Conservation (phyloP, 2,329 filamentous ascomycete genomes). For the Trichoderma sp. region DNA sequence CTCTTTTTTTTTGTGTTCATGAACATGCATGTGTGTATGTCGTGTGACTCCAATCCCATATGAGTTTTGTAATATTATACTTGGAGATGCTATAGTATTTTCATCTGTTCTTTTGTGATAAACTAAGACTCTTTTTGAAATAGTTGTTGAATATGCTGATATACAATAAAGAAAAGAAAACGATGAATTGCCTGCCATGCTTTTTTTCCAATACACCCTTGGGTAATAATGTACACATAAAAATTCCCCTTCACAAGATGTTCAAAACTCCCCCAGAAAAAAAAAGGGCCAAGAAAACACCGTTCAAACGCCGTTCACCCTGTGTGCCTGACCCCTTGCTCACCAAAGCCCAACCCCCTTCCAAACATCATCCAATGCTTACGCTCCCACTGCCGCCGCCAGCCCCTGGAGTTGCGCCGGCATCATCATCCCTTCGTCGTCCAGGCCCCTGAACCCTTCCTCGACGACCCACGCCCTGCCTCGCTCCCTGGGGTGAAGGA, state of each 20-base stretch:
- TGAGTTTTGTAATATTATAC: background rate
- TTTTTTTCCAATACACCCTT: background rate
- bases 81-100: background rate
- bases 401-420: constrained; percentile 24
- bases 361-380: background rate
- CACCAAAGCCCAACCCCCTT: background rate
- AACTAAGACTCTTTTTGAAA: background rate
- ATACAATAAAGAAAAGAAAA: background rate
- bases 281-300: background rate
- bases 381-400: background rate
- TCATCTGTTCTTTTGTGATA: background rate
- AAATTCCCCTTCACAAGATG: background rate
- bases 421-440: constrained; percentile 53
- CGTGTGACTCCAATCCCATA: background rate
- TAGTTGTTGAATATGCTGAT: background rate
- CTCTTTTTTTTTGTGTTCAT: background rate
- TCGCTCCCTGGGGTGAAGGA: constrained; percentile 60
- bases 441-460: constrained; percentile 78
- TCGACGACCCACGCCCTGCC: constrained; percentile 78
- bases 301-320: background rate
- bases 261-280: background rate
- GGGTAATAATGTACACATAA: background rate
- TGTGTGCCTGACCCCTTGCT: background rate
- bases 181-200: background rate
- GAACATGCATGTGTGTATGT: background rate